phyloP scores from a whole-genome alignment of 2,329 filamentous ascomycete species.

The Dothideomycetes sp. region DNA sequence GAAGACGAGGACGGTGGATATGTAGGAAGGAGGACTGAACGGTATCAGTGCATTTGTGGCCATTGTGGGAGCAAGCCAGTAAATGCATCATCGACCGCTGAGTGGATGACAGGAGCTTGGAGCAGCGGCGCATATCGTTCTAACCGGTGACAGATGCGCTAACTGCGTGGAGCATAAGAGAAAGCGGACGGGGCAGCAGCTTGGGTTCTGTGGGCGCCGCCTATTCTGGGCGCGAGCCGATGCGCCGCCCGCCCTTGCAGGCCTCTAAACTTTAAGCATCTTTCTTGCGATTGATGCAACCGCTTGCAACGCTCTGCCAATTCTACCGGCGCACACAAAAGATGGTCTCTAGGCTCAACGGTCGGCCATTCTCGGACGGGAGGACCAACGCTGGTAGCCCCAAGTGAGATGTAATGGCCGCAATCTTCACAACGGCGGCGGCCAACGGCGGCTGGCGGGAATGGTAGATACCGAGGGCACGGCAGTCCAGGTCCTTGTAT shows the following conservation, averaged over 20 bases:
- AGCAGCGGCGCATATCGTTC: slow-evolving; percentile 9
- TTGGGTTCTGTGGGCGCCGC: slow-evolving; percentile 8
- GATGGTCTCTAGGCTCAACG: slow-evolving; percentile 1
- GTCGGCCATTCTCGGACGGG: slow-evolving; percentile 8
- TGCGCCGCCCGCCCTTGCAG: slow-evolving; percentile 9
- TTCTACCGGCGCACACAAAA: slow-evolving; percentile 1
- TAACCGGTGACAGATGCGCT: slow-evolving; percentile 8
- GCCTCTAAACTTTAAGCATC: slow-evolving; percentile 8
- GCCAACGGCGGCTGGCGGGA: background rate
- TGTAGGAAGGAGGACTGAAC: slow-evolving; percentile 8
- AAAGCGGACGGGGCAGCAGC: slow-evolving; percentile 7
- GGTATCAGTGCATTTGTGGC: slow-evolving; percentile 9
- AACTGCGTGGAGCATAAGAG: slow-evolving; percentile 4
- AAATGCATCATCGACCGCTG: slow-evolving; percentile 8
- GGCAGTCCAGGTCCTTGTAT: background rate
- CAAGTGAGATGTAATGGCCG: background rate
- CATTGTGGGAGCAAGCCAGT: slow-evolving; percentile 5
- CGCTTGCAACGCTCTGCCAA: slow-evolving; percentile 3
- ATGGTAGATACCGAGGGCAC: background rate
- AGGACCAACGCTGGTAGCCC: slow-evolving; percentile 1
- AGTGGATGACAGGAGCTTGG: slow-evolving; percentile 9
- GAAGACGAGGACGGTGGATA: slow-evolving; percentile 7
- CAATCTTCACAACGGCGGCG: background rate
- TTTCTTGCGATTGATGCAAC: slow-evolving; percentile 7
- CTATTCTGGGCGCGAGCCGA: slow-evolving; percentile 9